Evolutionary conservation across 2,329 filamentous ascomycete species (phyloP), one percentile per base, ranked within the genome.

Genomic region (Verticillium klebahnii): DNA sequence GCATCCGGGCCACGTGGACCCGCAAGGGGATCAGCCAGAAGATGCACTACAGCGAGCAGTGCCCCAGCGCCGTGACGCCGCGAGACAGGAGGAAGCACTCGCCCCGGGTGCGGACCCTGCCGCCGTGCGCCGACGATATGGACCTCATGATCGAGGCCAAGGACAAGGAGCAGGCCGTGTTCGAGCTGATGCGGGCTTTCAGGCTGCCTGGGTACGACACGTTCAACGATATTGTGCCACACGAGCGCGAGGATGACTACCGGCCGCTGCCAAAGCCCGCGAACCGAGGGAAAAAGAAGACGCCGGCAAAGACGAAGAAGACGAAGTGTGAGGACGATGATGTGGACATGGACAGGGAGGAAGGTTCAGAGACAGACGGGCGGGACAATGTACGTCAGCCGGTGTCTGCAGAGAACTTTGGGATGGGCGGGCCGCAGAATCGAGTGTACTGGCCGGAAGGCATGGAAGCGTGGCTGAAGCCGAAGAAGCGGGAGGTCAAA

Each of bases 91-190:
- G 94, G 62, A 97, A 96, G 74, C 94, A 98, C 71, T 92, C 88
- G 39, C 83, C 92, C 0, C 85, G 94, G 9, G 92, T 96, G 1
- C 82, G 83, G 66, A 90, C 88, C 0, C 75, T 98, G 1, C 94
- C 94, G 1, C 93, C 94, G 0, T 97, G 94, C 69, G 82, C 88
- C 4, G 79, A 85, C 1, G 88, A 90, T 36, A 95, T 96, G 89
- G 94, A 97, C 71, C 80, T 98, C n/a, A 98, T 98, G 94, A 97
- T 98, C 63, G 94, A 98, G 77, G 94, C 94, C 57, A 98, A 98
- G 73, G 94, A 97, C 71, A 98, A 98, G 75, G 94, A 98, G 73
- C 94, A 98, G 74, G 93, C 94, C 0, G 92, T 97, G 0, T 96
- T 98, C 69, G 92, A 96, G 66, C 82, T 98, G 19, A 97, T 97